phyloP scores from a whole-genome alignment of 148 eudicot genomes.

The Pouteria glomerata region DNA sequence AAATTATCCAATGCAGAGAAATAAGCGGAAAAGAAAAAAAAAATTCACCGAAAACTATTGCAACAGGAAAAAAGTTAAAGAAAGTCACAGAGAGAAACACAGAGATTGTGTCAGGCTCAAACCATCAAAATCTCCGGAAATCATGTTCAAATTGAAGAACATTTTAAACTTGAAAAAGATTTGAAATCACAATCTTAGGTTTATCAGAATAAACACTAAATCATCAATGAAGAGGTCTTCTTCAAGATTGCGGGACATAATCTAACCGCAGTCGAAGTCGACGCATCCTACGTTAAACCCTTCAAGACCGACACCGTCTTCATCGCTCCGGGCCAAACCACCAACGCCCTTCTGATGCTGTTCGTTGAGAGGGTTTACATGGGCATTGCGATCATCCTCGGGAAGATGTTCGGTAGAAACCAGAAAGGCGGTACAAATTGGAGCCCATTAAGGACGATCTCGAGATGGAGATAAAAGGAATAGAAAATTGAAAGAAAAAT shows the following conservation, averaged over 20 bases:
- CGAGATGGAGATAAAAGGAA: too few relatives aligned
- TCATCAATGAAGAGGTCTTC: conserved; percentile 71
- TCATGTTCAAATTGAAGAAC: not conserved
- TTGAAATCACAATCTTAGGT: not conserved
- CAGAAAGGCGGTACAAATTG: conserved; percentile 38
- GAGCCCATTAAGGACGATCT: conserved; percentile 32
- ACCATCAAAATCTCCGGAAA: too few relatives aligned
- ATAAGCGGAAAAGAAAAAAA: not conserved
- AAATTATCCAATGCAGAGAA: not conserved
- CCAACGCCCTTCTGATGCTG: conserved; percentile 53
- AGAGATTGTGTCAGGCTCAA: too few relatives aligned
- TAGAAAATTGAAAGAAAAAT: not conserved
- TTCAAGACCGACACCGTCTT: conserved; percentile 51
- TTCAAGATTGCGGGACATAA: conserved; percentile 62
- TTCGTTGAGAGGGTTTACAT: conserved; percentile 48
- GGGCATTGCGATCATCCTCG: conserved; percentile 33
- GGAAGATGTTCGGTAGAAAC: conserved; percentile 37
- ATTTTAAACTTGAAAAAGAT: not conserved
- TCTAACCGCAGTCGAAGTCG: conserved; percentile 70
- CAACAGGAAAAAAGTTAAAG: too few relatives aligned
- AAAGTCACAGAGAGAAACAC: too few relatives aligned
- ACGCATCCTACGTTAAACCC: conserved; percentile 64
- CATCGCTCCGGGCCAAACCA: conserved; percentile 82
- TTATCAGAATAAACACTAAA: too few relatives aligned
- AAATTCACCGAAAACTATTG: too few relatives aligned